phyloP scores from a whole-genome alignment of 768 basidiomycete species.

The Rhizopogon vulgaris region DNA sequence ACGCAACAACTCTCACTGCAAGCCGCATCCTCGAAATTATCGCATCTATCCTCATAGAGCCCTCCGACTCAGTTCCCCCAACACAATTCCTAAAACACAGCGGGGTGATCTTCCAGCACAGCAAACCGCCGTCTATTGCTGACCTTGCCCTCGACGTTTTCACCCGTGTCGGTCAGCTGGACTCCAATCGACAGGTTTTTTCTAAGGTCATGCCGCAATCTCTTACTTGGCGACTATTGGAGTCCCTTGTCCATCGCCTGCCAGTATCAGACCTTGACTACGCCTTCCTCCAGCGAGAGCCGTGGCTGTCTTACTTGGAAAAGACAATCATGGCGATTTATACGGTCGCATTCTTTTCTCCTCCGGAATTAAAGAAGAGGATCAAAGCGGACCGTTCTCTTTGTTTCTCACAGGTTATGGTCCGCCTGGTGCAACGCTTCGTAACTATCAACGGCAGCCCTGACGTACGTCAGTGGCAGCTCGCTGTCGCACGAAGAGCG shows the following conservation, averaged over 20 bases:
- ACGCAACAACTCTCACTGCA: constrained; percentile 41
- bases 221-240: constrained; percentile 58
- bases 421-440: constrained; percentile 66
- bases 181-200: constrained; percentile 73
- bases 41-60: constrained; percentile 71
- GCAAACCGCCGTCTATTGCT: constrained; percentile 52
- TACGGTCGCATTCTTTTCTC: constrained; percentile 77
- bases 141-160: constrained; percentile 84
- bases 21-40: constrained; percentile 59
- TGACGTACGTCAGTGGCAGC: constrained; percentile 48
- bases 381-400: constrained; percentile 62
- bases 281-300: constrained; percentile 52
- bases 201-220: constrained; percentile 51
- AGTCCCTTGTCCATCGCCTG: constrained; percentile 73
- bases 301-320: constrained; percentile 76
- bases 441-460: constrained; percentile 37
- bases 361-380: constrained; percentile 64
- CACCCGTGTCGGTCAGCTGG: constrained; percentile 69
- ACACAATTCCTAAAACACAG: constrained; percentile 49
- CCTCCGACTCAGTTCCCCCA: constrained; percentile 59
- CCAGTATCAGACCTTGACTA: constrained; percentile 77
- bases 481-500: constrained; percentile 55
- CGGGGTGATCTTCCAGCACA: constrained; percentile 35
- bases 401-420: constrained; percentile 64
- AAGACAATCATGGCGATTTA: constrained; percentile 79